Conservation (phyloP, 805 yeast genomes). For the Zygoascus ofunaensis region DNA sequence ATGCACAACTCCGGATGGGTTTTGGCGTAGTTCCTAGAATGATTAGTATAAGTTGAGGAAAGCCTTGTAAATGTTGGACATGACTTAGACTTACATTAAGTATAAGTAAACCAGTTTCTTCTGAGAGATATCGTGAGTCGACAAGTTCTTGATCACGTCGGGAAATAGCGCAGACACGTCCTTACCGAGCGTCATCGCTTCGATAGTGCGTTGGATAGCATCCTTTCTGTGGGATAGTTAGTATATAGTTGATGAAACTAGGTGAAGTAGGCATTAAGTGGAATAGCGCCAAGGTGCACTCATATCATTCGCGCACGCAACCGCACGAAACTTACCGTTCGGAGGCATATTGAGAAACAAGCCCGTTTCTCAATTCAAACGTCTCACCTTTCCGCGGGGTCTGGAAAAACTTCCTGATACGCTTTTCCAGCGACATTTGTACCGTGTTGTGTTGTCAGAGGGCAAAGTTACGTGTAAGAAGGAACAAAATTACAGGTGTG, state of each 20-base stretch:
- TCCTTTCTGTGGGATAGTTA: conserved; percentile 59
- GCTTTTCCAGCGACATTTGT: conserved; percentile 33
- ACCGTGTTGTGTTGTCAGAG: conserved; percentile 1
- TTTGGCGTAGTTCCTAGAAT: conserved; percentile 71
- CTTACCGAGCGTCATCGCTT: conserved; percentile 96
- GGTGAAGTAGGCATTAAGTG: too few species aligned
- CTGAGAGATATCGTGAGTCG: conserved; percentile 93
- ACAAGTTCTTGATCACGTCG: conserved; percentile 90
- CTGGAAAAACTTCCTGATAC: conserved; percentile 48
- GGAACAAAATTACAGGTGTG: background rate
- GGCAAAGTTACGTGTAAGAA: conserved; percentile 1
- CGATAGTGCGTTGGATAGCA: conserved; percentile 92
- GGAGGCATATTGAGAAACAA: conserved; percentile 88
- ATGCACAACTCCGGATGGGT: conserved; percentile 93
- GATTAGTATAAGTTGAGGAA: conserved; percentile 9
- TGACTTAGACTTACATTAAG: conserved; percentile 44
- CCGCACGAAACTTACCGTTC: conserved; percentile 36
- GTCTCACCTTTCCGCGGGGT: conserved; percentile 59
- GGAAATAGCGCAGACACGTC: conserved; percentile 94
- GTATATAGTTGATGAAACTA: background rate
- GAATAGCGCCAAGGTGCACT: too few species aligned
- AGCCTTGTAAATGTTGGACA: background rate
- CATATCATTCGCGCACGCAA: background rate
- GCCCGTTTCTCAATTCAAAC: conserved; percentile 80
- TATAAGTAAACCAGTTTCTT: conserved; percentile 91